Evolutionary conservation across 208 protist species (phyloP), one percentile per base, ranked within the genome.

Genomic region (Borovskyia barvae): DNA sequence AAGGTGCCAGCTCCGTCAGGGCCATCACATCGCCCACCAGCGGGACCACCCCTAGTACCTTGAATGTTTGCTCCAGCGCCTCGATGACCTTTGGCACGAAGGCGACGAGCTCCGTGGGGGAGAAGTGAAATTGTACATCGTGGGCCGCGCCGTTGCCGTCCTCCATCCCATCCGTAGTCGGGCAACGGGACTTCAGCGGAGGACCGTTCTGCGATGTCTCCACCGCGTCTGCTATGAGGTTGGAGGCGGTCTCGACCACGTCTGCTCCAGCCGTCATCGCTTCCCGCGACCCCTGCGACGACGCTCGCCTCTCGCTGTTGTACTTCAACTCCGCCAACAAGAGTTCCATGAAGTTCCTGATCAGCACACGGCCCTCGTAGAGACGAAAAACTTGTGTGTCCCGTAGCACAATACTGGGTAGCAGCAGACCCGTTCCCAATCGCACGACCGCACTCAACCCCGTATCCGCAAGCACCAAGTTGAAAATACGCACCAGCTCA

Each of bases 1-100:
- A 63, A 5, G 79, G 66, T n/a, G 80, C 82, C 35, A 93, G 67
- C 39, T 93, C 86, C 15, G 77, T 75, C 12, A 93, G 40, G 9
- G 80, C 60, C 11, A 70, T 66, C 6, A 74, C 72, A 43, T 93
- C 86, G 37, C 72, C 75, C n/a, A 77, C 79, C 26, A 86, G 54
- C 1, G 86, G 82, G 0, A 63, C 26, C 11, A 76, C 59, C 3
- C 72, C 63, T 25, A 93, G 45, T 3, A 74, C 57, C 29, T 78
- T 61, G 63, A 86, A 93, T 14, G 72, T 68, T 40, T 71, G 71
- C 73, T 80, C 80, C n/a, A 93, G 45, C 15, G 75, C 49, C 2
- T 57, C 33, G 17, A 84, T 50, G 2, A 78, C 68, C 11, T 62
- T 52, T 1, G 73, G 54, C 2, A 66, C 74, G 8, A 87, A 55